Base-by-base conservation (phyloP, 164 flowering plant species). In the Protea cynaroides region DNA sequence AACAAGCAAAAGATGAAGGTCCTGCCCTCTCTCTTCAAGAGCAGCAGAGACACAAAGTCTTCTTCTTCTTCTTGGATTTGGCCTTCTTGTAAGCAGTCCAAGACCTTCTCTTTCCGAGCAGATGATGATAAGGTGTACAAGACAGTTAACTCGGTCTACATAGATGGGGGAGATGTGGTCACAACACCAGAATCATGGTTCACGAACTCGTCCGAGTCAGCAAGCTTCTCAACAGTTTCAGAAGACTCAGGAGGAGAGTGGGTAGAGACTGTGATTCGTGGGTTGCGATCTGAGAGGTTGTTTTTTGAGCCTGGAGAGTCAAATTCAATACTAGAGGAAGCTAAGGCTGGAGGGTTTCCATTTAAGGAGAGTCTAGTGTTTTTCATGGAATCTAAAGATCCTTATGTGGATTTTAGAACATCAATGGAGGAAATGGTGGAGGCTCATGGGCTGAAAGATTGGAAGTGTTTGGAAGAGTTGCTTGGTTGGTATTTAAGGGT, bases 361-460 rank as follows among this genome's bases (percentile, higher is more conserved):
- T 78, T 80, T 34, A 73, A 81, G 65, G 88, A 86, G 51, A 83
- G 88, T 55, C 75, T 82, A 58, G 80, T 70, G 19, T 36, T 85
- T 76, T 74, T 87, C 0, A 72, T 89, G 83, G 95, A 88, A 21
- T 92, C 98, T 0, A 65, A 59, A 9, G 83, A 92, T 50, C 98
- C 98, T 7, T 82, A 75, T 59, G 53, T 52, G 65, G 98, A 92
- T 71, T 92, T 92, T 58, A 72, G 79, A 73, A 71, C 63, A 37
- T 92, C 97, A 1, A 92, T 92, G 98, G 82, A 81, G 70, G 96
- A 92, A 65, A 89, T 89, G 95, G 90, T 85, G 71, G 86, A 86
- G 72, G 89, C 86, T 50, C 81, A 82, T 65, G 90, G 79, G 22
- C 47, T 87, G 59, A 82, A 76, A 58, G 85, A 86, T 10, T 91